Evolutionary conservation across 2,329 filamentous ascomycete species (phyloP).

Genomic region (Alternaria sp.): DNA sequence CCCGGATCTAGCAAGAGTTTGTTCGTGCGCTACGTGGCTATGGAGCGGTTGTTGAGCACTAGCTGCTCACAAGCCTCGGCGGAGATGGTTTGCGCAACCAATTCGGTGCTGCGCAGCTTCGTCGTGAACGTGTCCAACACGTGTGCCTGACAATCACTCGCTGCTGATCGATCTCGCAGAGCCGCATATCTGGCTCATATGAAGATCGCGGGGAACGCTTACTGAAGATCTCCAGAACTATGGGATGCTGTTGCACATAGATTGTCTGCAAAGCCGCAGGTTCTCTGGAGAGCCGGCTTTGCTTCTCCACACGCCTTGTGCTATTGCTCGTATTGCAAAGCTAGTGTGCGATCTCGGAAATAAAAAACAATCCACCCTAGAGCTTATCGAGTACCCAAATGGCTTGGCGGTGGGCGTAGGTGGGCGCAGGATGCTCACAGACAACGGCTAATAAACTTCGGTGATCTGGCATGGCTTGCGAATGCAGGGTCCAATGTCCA

Average conservation of each 20-base stretch:
- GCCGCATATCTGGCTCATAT: slow-evolving; percentile 30
- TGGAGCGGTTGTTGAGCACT: slow-evolving; percentile 5
- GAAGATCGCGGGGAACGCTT: slow-evolving; percentile 26
- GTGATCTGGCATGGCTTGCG: slow-evolving; percentile 17
- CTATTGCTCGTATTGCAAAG: slow-evolving; percentile 2
- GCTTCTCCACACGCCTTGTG: slow-evolving; percentile 14
- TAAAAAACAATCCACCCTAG: slow-evolving; percentile 15
- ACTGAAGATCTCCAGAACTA: slow-evolving; percentile 29
- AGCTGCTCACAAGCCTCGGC: background rate
- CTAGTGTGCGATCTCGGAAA: slow-evolving; percentile 20
- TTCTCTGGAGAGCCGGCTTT: slow-evolving; percentile 6
- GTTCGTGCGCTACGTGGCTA: background rate
- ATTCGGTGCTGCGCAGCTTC: background rate
- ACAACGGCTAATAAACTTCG: slow-evolving; percentile 26
- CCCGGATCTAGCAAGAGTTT: slow-evolving; percentile 3
- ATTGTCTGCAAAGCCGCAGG: slow-evolving; percentile 4
- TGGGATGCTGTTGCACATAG: slow-evolving; percentile 19
- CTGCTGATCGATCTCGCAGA: slow-evolving; percentile 18
- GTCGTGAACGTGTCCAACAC: slow-evolving; percentile 9
- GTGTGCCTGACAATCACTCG: slow-evolving; percentile 9
- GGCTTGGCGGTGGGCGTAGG: slow-evolving; percentile 19
- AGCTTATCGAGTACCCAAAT: slow-evolving; percentile 18
- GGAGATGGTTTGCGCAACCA: background rate
- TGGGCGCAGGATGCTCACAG: slow-evolving; percentile 10
- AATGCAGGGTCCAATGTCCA: slow-evolving; percentile 29